phyloP scores from a whole-genome alignment of 1,284 basidiomycete species.

The Coriolopsis trogii region DNA sequence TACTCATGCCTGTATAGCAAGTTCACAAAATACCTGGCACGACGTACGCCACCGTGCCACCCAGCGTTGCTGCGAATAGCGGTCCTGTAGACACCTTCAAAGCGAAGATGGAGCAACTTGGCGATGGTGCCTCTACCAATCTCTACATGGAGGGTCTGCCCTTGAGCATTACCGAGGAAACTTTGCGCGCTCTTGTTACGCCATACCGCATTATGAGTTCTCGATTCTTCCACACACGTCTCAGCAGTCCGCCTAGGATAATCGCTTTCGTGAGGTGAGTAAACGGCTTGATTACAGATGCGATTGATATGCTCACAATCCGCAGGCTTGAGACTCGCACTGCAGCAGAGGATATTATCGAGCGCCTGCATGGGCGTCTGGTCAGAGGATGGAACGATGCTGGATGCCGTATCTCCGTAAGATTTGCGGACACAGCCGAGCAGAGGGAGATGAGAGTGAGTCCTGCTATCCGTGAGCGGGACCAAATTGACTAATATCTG shows the following conservation, averaged over 20 bases:
- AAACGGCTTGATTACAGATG: neutral
- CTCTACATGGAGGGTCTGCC: conserved; percentile 78
- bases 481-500: neutral
- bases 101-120: conserved; percentile 68
- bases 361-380: conserved; percentile 73
- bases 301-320: neutral
- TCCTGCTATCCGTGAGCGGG: conserved; percentile 5
- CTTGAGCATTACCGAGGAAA: conserved; percentile 56
- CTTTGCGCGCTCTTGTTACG: conserved; percentile 57
- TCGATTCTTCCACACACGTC: conserved; percentile 72
- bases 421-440: conserved; percentile 70
- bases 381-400: conserved; percentile 75
- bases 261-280: conserved; percentile 75
- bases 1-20: conserved; percentile 46
- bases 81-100: conserved; percentile 59
- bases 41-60: conserved; percentile 41
- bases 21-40: conserved; percentile 80
- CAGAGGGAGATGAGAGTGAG: conserved; percentile 49
- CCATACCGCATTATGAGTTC: conserved; percentile 72
- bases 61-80: conserved; percentile 12
- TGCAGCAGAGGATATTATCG: conserved; percentile 73
- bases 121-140: conserved; percentile 66
- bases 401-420: conserved; percentile 71
- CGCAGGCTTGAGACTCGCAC: conserved; percentile 62
- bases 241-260: conserved; percentile 72